Conservation (phyloP, 73 alveolate species). For the Paramecium pentaurelia region DNA sequence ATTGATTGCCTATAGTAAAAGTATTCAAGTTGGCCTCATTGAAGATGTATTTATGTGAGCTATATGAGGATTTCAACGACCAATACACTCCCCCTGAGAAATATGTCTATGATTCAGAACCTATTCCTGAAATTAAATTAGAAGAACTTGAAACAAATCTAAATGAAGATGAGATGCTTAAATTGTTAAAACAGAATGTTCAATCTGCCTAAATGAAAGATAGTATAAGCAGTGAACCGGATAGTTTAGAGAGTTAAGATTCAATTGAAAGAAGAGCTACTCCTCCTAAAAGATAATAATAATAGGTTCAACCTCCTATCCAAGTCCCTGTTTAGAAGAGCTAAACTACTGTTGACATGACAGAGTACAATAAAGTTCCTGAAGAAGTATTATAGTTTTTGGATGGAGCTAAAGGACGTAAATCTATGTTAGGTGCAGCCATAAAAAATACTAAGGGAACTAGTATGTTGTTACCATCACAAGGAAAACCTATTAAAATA, state of each 20-base stretch:
- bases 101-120: neutral
- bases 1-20: conserved; percentile 13
- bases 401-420: neutral
- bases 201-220: neutral
- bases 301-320: neutral
- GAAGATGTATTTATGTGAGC: neutral
- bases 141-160: neutral
- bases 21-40: neutral
- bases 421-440: neutral
- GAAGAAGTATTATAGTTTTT: neutral
- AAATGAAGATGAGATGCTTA: neutral
- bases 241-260: neutral
- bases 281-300: neutral
- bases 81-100: conserved; percentile 29
- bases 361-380: conserved; percentile 30
- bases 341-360: neutral
- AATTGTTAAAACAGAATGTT: neutral
- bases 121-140: neutral
- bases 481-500: conserved; percentile 5
- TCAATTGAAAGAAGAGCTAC: neutral
- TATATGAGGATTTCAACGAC: neutral
- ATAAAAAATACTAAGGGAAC: conserved; percentile 9
- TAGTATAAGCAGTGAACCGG: neutral
- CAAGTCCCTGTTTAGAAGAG: conserved; percentile 1
- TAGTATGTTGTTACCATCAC: neutral